Percentiles rank a stretch among this genome's conserved stretches.
phyloP scores from a whole-genome alignment of 805 yeast genomes.

The Wickerhamomyces rabaulensis region DNA sequence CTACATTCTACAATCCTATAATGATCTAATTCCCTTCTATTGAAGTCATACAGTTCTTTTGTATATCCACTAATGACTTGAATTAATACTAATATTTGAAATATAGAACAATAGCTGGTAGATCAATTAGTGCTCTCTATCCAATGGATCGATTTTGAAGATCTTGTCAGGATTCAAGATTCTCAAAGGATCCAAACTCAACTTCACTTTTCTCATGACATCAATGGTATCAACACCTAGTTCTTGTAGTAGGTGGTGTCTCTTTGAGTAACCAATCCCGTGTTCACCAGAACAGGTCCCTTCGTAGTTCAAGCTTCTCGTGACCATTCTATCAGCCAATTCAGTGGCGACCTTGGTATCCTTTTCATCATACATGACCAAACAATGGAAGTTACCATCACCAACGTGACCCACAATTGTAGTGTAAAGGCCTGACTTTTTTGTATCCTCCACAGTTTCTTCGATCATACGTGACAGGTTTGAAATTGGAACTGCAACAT shows the following conservation, averaged over 20 bases:
- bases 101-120: not conserved
- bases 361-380: slow-evolving; percentile 53
- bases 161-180: slow-evolving; percentile 78
- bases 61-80: not conserved
- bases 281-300: slow-evolving; percentile 89
- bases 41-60: not conserved
- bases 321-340: slow-evolving; percentile 60
- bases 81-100: not conserved
- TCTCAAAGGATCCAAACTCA: slow-evolving; percentile 68
- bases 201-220: slow-evolving; percentile 67
- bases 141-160: slow-evolving; percentile 55
- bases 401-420: slow-evolving; percentile 79
- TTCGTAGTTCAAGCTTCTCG: slow-evolving; percentile 58
- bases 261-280: slow-evolving; percentile 75
- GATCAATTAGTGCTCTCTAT: slow-evolving; percentile 2
- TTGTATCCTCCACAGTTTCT: slow-evolving; percentile 56
- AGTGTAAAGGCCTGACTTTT: slow-evolving; percentile 44
- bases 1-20: not conserved
- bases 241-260: slow-evolving; percentile 55
- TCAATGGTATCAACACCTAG: slow-evolving; percentile 62
- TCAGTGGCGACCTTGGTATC: slow-evolving; percentile 41
- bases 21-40: not conserved
- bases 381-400: slow-evolving; percentile 75
- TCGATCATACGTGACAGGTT: slow-evolving; percentile 55
- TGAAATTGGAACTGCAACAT: slow-evolving; percentile 78